Evolutionary conservation across 495 filamentous ascomycete species (phyloP).

Genomic region (Apodospora peruviana): DNA sequence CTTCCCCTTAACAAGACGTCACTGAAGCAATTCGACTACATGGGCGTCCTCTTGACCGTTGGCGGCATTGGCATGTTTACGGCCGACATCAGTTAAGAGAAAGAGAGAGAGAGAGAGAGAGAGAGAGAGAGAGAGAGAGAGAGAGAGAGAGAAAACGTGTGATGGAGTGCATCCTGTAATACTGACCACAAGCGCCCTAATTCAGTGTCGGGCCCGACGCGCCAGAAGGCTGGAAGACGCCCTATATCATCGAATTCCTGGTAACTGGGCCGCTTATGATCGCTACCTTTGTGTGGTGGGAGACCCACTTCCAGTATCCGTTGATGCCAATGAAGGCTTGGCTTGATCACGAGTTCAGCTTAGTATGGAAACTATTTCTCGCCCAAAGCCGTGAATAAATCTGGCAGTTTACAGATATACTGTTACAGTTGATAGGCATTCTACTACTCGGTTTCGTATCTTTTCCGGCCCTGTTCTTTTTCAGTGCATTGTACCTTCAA

Average conservation of each 20-base stretch:
- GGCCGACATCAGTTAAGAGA: neutral
- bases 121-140: neutral
- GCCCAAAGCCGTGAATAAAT: neutral
- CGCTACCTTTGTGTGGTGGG: slow-evolving; percentile 1
- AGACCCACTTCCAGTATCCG: neutral
- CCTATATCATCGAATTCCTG: neutral
- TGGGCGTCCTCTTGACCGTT: neutral
- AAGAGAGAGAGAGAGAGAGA: neutral
- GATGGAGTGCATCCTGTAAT: too few species aligned
- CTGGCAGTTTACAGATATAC: neutral
- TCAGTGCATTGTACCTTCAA: slow-evolving; percentile 3
- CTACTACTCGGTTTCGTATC: slow-evolving; percentile 1
- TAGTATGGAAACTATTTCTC: neutral
- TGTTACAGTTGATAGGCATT: neutral
- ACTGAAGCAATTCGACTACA: slow-evolving; percentile 1
- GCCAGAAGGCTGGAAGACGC: slow-evolving; percentile 2
- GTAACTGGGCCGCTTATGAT: neutral
- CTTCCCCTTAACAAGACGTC: neutral
- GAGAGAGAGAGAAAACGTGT: neutral
- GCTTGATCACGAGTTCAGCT: neutral
- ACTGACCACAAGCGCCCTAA: neutral
- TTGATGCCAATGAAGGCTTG: slow-evolving; percentile 1
- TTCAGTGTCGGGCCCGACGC: slow-evolving; percentile 1
- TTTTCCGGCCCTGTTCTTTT: slow-evolving; percentile 4
- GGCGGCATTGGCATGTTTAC: slow-evolving; percentile 2